Evolutionary conservation across 371 early-diverging fungal species (phyloP), one percentile per base, ranked within the genome.

Genomic region (Nosema muscidifuracis): DNA sequence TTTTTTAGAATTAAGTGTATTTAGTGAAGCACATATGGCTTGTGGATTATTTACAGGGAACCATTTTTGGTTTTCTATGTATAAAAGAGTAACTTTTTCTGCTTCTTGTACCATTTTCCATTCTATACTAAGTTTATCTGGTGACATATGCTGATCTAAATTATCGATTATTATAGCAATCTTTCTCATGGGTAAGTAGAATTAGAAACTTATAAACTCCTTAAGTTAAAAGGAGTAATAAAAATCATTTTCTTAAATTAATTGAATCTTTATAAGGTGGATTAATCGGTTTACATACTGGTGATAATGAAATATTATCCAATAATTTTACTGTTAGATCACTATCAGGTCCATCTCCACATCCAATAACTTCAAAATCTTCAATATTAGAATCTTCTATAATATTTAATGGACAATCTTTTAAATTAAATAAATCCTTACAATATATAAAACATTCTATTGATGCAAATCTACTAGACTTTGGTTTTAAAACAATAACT

Each of bases 401-500:
- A n/a, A n/a, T n/a, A n/a, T n/a, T n/a, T n/a, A n/a, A n/a, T n/a
- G n/a, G n/a, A 22, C 51, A 51, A 22, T 51, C 51, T 51, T 51
- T 12, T n/a, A 9, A 9, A 9, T 51, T 22, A 24, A 9, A 51
- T 51, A n/a, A n/a, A 12, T 22, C 51, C 16, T 51, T 15, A 51
- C 18, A 15, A 51, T 20, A 24, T 80, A 87, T 87, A 76, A 84
- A 84, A 13, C 76, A 77, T 64, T 84, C 89, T 73, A 91, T 90
- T 81, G 91, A 91, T 18, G 89, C 89, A 71, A 89, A 88, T 69
- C 97, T 88, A 26, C 93, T 93, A 77, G 91, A 89, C 77, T 91
- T 85, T 13, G 98, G 98, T 78, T 97, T 97, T 72, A 89, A 86
- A 78, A 91, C 88, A 18, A 87, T 87, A 4, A 96, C 95, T 0